These are phyloP conservation scores for Exophiala xenobiotica DNA, from an alignment of 2,329 filamentous ascomycete species.

Conservation along the genomic window DNA sequence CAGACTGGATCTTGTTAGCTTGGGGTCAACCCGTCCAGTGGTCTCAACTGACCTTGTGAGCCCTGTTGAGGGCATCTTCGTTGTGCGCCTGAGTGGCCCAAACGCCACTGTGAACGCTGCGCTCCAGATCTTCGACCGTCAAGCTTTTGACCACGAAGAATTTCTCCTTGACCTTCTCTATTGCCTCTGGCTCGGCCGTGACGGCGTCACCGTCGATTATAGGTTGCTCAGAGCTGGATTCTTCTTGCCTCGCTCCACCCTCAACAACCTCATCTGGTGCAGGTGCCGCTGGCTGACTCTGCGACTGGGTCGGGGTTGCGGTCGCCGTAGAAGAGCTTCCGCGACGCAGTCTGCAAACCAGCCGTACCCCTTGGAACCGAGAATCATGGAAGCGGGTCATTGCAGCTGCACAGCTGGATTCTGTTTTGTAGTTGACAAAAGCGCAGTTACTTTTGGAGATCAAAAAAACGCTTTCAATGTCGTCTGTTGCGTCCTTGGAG, in stretches of 20 bases:
- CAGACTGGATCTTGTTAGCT: conserved; percentile 52
- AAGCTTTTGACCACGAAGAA: conserved; percentile 94
- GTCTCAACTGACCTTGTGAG: conserved; percentile 66
- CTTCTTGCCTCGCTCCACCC: conserved; percentile 10
- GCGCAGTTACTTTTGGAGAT: conserved; percentile 98
- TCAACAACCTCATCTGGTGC: conserved; percentile 31
- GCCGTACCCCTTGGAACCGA: conserved; percentile 76
- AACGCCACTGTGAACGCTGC: conserved; percentile 80
- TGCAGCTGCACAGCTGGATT: conserved; percentile 70
- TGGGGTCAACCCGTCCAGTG: neutral
- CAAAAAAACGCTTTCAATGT: conserved; percentile 85
- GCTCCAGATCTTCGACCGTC: conserved; percentile 83
- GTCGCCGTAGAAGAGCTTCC: conserved; percentile 45
- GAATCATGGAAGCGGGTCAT: conserved; percentile 88
- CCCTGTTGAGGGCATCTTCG: conserved; percentile 76
- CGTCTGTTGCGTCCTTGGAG: conserved; percentile 69
- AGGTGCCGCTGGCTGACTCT: conserved; percentile 46
- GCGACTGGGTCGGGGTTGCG: conserved; percentile 42
- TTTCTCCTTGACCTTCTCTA: conserved; percentile 59
- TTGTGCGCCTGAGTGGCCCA: conserved; percentile 97
- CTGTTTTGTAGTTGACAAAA: conserved; percentile 91
- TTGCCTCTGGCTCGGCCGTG: conserved; percentile 25
- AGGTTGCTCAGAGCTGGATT: conserved; percentile 1
- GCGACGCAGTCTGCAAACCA: conserved; percentile 78
- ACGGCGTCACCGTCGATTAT: conserved; percentile 12